A percentile compares a stretch with the other conserved stretches of the same genome.
Conservation (phyloP, 805 yeast species). For the Lipomyces chichibuensis region DNA sequence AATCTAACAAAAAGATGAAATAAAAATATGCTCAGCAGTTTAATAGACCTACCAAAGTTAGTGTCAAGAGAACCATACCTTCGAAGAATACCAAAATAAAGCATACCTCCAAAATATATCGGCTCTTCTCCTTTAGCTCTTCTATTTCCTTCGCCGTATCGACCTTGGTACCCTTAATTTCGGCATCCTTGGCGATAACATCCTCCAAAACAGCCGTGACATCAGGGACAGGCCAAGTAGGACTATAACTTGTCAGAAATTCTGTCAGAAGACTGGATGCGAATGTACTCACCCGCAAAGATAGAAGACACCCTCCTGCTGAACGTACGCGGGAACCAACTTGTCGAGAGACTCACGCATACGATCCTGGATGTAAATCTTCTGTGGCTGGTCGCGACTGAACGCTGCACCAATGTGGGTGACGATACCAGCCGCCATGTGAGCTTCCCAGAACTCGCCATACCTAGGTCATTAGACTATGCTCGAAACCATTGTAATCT, state of each 20-base stretch:
- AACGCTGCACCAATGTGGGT: constrained; percentile 98
- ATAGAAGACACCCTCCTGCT: constrained; percentile 85
- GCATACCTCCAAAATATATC: constrained; percentile 92
- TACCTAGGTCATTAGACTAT: constrained; percentile 45
- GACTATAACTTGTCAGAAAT: constrained; percentile 49
- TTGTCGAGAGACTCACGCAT: constrained; percentile 75
- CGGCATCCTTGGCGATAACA: constrained; percentile 73
- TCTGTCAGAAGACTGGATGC: neutral
- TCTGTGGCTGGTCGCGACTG: constrained; percentile 94
- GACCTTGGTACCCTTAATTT: constrained; percentile 62
- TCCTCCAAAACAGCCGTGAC: constrained; percentile 87
- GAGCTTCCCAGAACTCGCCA: constrained; percentile 98
- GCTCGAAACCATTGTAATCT: neutral
- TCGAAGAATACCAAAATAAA: constrained; percentile 43
- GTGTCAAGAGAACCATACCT: neutral
- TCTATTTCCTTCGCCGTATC: constrained; percentile 83
- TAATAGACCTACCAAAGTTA: constrained; percentile 2
- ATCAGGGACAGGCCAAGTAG: constrained; percentile 99
- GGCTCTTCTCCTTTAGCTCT: constrained; percentile 87
- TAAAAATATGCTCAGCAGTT: neutral
- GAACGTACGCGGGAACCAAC: constrained; percentile 76
- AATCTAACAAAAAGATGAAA: neutral
- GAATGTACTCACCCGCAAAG: constrained; percentile 60
- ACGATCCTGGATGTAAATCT: constrained; percentile 92
- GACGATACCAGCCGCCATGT: constrained; percentile 84